These are phyloP conservation scores for Nakazawaea anatomiae DNA, from an alignment of 805 yeast genomes.

Conservation along the genomic window DNA sequence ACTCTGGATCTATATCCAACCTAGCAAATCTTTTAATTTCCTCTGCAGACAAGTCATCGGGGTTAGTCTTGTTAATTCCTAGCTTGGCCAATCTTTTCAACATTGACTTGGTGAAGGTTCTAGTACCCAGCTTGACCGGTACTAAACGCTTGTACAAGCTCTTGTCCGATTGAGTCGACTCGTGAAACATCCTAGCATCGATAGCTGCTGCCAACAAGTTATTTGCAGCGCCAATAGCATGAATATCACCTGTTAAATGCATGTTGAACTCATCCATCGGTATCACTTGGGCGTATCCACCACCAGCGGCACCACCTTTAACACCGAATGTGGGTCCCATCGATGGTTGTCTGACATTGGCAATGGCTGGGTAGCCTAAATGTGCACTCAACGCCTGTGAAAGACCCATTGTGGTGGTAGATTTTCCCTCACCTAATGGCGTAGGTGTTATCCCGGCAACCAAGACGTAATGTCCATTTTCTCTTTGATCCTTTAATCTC, in stretches of 20 bases:
- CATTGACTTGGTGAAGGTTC: slow-evolving; percentile 67
- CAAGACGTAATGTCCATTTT: slow-evolving; percentile 65
- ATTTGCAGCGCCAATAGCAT: slow-evolving; percentile 79
- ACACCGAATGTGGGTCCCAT: slow-evolving; percentile 90
- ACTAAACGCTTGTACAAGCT: slow-evolving; percentile 71
- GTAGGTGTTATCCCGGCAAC: slow-evolving; percentile 87
- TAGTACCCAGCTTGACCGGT: slow-evolving; percentile 65
- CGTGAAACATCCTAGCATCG: slow-evolving; percentile 84
- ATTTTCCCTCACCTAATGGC: slow-evolving; percentile 82
- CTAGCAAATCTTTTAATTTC: slow-evolving; percentile 61
- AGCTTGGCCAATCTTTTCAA: slow-evolving; percentile 58
- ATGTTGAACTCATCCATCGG: slow-evolving; percentile 87
- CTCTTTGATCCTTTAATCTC: slow-evolving; percentile 49
- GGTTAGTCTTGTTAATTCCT: slow-evolving; percentile 65
- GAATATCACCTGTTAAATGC: slow-evolving; percentile 84
- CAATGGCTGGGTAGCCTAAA: slow-evolving; percentile 60
- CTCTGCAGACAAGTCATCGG: slow-evolving; percentile 65
- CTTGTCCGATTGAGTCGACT: slow-evolving; percentile 64
- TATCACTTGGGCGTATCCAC: slow-evolving; percentile 82
- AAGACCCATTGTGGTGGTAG: slow-evolving; percentile 78
- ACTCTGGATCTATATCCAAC: slow-evolving; percentile 70
- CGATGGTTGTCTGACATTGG: slow-evolving; percentile 82
- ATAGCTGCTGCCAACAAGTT: slow-evolving; percentile 80
- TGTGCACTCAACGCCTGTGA: slow-evolving; percentile 81
- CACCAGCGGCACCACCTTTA: slow-evolving; percentile 90